Evolutionary conservation across 2,329 filamentous ascomycete genomes (phyloP), one percentile per base, ranked within the genome.

Genomic region (Huntiella moniliformis): DNA sequence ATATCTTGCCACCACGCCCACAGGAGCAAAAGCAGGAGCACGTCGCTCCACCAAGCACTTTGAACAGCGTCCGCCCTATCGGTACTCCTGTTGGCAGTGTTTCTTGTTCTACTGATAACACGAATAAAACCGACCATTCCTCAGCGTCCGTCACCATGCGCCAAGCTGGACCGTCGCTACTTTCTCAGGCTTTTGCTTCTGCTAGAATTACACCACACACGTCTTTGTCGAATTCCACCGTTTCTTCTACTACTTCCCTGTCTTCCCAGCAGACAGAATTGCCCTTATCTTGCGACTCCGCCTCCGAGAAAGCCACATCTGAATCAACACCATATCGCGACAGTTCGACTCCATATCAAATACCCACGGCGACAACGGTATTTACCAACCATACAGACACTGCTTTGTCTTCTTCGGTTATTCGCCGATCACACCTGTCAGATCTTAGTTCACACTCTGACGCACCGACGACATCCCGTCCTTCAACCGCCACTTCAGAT

Each of bases 131-230:
- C 58, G 53, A 62, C 51, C 56, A 62, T 52, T 59, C 58, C 52
- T 62, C 64, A 56, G 55, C 58, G 51, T 55, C 59, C 52, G 56
- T 43, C 38, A 46, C 59, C 52, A 60, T 63, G 52, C 62, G 63
- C 56, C 62, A 66, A 54, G 61, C 60, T 56, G 70, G 70, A 51
- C 67, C 70, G 53, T 74, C 71, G 49, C 58, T 74, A 54, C 63
- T 74, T 59, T 67, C 68, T 50, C 68, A 74, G 60, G 70, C 71
- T 56, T 62, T 74, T 57, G 70, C 70, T 57, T 71, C 69, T 60
- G 71, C 70, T 56, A 68, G 71, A 55, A 70, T 70, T 55, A 71
- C 73, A 51, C 44, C 41, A 48, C 51, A 55, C 55, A 22, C 51
- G 53, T 44, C 50, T 48, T n/a, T 44, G 31, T 36, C 40, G 12